Evolutionary conservation across 371 early-diverging fungal genomes (phyloP).

Genomic region (Mucor irregularis): DNA sequence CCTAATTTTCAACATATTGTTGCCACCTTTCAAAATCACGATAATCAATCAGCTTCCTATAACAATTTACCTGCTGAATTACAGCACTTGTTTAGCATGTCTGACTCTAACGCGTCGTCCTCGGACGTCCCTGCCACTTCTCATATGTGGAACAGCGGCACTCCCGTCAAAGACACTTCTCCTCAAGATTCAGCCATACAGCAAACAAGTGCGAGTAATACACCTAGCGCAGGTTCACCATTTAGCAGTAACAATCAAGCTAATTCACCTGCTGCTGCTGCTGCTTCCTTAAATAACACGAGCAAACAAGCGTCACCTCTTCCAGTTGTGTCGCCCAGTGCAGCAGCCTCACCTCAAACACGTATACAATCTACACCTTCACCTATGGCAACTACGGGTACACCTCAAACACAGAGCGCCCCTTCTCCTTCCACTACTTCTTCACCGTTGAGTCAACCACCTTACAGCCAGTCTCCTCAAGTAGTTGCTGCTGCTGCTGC

Average conservation of each 20-base stretch:
- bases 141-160: constrained; percentile 1
- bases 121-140: not conserved
- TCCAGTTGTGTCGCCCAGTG: not conserved
- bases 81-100: constrained; percentile 28
- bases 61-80: constrained; percentile 37
- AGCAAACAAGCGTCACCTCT: constrained; percentile 3
- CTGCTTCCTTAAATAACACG: no score
- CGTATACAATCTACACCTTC: not conserved
- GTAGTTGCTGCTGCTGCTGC: not conserved
- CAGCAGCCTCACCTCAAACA: not conserved
- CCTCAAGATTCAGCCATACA: not conserved
- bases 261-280: not conserved
- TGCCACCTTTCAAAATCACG: constrained; percentile 14
- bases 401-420: no score
- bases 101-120: constrained; percentile 2
- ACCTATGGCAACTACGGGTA: not conserved
- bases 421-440: no score
- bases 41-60: constrained; percentile 21
- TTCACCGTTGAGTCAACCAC: no score
- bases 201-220: not conserved
- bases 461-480: no score
- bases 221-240: not conserved
- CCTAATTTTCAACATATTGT: constrained; percentile 24
- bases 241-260: not conserved
- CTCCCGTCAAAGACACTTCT: not conserved